Base-by-base conservation (phyloP, 306 rosid species). In the Quercus dentata region DNA sequence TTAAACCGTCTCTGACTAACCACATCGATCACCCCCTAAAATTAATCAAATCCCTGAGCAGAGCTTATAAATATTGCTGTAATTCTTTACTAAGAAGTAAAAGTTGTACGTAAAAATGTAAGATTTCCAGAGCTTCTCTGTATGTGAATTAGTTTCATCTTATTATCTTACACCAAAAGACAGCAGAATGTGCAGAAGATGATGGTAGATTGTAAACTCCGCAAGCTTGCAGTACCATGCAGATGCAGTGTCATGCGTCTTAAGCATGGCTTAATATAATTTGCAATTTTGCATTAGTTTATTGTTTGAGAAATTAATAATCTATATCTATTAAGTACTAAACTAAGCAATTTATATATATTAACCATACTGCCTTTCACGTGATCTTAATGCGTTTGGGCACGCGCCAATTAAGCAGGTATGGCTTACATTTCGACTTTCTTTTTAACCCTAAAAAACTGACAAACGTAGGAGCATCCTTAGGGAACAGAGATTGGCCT, bases 211-310 rank as follows among this genome's bases (percentile, higher is more conserved):
- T 88, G 82, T 81, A 46, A 49, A 64, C 49, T 67, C 83, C 74
- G 80, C 86, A 84, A 86, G 80, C 83, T 81, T 71, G 65, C 74
- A 41, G 46, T 8, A 71, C 62, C 23, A 30, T 27, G 81, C 75
- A 80, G 76, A 30, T 27, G 81, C 75, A 76, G 74, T 21, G 69
- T 46, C 91, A 87, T 74, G 94, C 82, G 82, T 73, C 56, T 73
- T 78, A 62, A 80, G 83, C 83, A 80, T 78, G 85, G 30, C 33
- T 58, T 71, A 27, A 71, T 54, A 31, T n/a, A 20, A 59, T 59
- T 1, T 56, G 19, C 62, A 49, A 15, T 21, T 23, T 1, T 56
- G n/a, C 62, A 49, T 21, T 59, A 23, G 8, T 23, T 59, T 59
- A 59, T 3, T 59, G 13, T 58, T 19, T 57, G 3, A 23, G 25